Base-by-base conservation (phyloP, 2,329 filamentous ascomycete genomes). In the Neofusicoccum cordaticola region DNA sequence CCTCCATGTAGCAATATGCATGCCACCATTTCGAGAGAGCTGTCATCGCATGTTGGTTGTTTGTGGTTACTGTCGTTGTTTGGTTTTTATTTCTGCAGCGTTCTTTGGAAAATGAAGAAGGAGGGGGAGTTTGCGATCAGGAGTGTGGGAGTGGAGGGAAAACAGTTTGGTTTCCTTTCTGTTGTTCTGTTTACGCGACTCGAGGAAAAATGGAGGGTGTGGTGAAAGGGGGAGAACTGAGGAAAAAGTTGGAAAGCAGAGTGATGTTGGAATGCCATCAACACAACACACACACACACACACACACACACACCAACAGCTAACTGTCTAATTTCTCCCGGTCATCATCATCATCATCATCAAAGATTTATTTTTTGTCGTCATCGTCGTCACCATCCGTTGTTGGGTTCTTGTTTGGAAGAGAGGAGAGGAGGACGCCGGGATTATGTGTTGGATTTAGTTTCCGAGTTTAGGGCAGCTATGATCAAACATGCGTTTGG, bases 281-380 rank as follows among this genome's bases (percentile, higher is more conserved):
- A 19, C 47, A 51, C 58, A 22, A 45, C 57, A 50, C 57, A 48
- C 57, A 48, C 57, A 31, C 57, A 31, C 39, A 45, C 39, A 45
- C 57, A 50, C 57, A 48, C 57, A 48, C 57, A 31, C 57, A 31
- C 39, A 45, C 57, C 42, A 62, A 60, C 44, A 44, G 58, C 44
- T 62, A 62, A 62, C 27, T 62, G 45, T 62, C 58, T 62, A 62
- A 62, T 62, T 57, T 62, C 45, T 51, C 47, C 45, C 19, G 34
- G 58, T 51, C 27, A 31, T 39, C 44, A 17, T 58, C 41, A 37
- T 41, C 31, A 42, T 51, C 27, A 31, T 39, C 41, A 37, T 41
- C 17, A 42, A 58, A 39, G 34, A 47, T 61, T 37, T n/a, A 17
- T 37, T 19, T 13, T 48, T 12, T 37, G 13, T 3, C 19, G 17